Conservation (phyloP, 805 yeast genomes). For the Saccharomyces paradoxus region DNA sequence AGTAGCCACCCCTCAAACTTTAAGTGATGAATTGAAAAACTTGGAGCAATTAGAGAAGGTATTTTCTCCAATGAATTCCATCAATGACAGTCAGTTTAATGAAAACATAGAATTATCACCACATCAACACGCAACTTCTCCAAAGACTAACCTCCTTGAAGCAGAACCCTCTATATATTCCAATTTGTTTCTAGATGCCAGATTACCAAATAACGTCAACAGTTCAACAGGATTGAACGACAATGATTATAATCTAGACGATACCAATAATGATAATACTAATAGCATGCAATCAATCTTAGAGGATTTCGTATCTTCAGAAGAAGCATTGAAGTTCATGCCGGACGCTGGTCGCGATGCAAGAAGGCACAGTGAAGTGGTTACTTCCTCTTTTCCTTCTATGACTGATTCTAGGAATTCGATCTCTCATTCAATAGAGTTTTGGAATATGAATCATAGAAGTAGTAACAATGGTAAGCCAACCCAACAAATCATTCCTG, state of each 20-base stretch:
- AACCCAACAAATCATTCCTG: constrained; percentile 1
- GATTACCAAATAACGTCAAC: neutral
- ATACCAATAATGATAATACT: neutral
- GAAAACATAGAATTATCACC: constrained; percentile 6
- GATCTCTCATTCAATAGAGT: constrained; percentile 23
- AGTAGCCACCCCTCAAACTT: constrained; percentile 16
- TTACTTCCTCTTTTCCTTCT: constrained; percentile 9
- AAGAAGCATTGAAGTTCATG: neutral
- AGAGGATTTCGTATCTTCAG: neutral
- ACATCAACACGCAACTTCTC: neutral
- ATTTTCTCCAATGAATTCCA: neutral
- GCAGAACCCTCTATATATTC: neutral
- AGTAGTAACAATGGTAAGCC: neutral
- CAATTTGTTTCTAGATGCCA: neutral
- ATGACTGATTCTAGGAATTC: constrained; percentile 17
- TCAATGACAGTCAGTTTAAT: constrained; percentile 1
- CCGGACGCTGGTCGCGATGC: neutral
- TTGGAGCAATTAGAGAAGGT: constrained; percentile 9
- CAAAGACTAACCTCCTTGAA: neutral
- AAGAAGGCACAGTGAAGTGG: constrained; percentile 16
- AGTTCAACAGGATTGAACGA: neutral
- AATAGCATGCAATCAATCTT: neutral
- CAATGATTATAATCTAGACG: neutral
- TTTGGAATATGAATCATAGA: constrained; percentile 19
- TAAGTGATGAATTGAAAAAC: constrained; percentile 24